phyloP scores from a whole-genome alignment of 768 basidiomycete genomes.

The Solioccasus polychromus region DNA sequence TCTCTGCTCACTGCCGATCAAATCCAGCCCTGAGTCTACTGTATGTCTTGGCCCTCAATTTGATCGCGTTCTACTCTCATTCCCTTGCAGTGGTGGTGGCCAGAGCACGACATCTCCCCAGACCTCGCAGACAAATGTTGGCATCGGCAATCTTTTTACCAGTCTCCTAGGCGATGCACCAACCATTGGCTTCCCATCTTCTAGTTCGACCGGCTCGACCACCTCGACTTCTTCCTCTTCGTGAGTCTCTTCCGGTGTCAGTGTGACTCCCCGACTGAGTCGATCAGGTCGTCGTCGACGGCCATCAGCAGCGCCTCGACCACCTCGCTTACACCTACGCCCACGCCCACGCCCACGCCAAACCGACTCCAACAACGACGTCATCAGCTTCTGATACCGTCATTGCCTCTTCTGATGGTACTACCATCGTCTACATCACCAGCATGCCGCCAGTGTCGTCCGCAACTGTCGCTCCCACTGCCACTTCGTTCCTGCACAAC shows the following conservation, averaged over 20 bases:
- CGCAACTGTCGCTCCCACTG: slow-evolving; percentile 13
- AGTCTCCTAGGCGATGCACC: slow-evolving; percentile 14
- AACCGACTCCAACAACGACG: too few relatives aligned
- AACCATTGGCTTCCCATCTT: slow-evolving; percentile 11
- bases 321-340: slow-evolving; percentile 5
- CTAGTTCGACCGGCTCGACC: slow-evolving; percentile 28
- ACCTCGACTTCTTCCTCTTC: slow-evolving; percentile 6
- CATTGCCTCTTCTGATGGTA: slow-evolving; percentile 24
- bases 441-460: slow-evolving; percentile 29
- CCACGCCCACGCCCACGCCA: slow-evolving; percentile 14
- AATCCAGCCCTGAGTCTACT: too few relatives aligned
- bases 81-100: slow-evolving; percentile 9
- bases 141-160: slow-evolving; percentile 12
- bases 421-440: slow-evolving; percentile 29
- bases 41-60: slow-evolving; percentile 15
- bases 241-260: slow-evolving; percentile 16
- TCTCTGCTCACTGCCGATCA: neutral
- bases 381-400: slow-evolving; percentile 16
- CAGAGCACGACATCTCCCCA: slow-evolving; percentile 2
- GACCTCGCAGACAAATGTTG: too few relatives aligned
- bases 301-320: slow-evolving; percentile 12
- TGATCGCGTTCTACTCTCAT: neutral
- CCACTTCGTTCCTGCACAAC: slow-evolving; percentile 57
- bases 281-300: slow-evolving; percentile 9
- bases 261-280: neutral